A percentile compares a stretch with the other conserved stretches of the same genome.
Evolutionary conservation across 108 stramenopile species (phyloP).

Genomic region (Fragilaria radians): DNA sequence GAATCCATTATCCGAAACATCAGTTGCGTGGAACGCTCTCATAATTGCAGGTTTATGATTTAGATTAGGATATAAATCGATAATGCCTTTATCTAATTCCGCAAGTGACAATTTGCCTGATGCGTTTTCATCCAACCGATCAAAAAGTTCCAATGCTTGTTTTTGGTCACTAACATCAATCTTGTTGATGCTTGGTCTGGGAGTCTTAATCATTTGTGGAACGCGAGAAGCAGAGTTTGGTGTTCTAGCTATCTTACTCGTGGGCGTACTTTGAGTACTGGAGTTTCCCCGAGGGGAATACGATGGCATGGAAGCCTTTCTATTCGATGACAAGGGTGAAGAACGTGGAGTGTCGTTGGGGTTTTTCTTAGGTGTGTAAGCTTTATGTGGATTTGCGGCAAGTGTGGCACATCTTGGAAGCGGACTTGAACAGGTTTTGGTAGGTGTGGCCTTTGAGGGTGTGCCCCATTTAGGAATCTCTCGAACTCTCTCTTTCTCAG

Average conservation of each 20-base stretch:
- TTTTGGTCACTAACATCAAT: neutral
- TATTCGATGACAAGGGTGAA: neutral
- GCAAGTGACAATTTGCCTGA: constrained; percentile 12
- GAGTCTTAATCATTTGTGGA: neutral
- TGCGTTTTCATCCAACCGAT: constrained; percentile 12
- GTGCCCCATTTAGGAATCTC: neutral
- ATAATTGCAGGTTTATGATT: constrained; percentile 21
- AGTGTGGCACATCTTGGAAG: neutral
- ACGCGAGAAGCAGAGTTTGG: neutral
- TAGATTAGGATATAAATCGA: constrained; percentile 7
- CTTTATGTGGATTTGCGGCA: neutral
- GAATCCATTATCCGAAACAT: constrained; percentile 6
- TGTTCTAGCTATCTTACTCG: neutral
- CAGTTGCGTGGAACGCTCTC: constrained; percentile 19
- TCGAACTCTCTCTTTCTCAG: neutral
- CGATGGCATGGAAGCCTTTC: neutral
- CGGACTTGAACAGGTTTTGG: neutral
- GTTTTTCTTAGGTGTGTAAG: neutral
- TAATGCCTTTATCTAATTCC: constrained; percentile 15
- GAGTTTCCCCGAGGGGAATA: neutral
- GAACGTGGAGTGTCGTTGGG: neutral
- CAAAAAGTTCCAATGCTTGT: constrained; percentile 10
- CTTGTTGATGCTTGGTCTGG: neutral
- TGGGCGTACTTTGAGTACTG: neutral
- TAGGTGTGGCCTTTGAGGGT: neutral